These are phyloP conservation scores for Tanozyma kutaoensis DNA, from an alignment of 805 yeast genomes.

Conservation along the genomic window DNA sequence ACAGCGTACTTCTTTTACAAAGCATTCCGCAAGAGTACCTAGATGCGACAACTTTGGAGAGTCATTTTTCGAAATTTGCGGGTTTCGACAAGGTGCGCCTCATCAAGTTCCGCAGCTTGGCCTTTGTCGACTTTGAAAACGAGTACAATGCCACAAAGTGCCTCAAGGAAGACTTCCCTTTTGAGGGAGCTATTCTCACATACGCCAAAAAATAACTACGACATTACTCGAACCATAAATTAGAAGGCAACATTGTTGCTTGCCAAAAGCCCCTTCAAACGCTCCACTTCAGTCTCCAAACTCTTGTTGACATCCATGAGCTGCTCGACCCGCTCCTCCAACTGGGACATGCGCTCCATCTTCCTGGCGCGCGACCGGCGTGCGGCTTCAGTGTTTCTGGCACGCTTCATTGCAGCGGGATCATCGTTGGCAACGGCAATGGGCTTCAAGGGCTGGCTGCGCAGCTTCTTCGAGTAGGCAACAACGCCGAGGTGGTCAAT, in stretches of 20 bases:
- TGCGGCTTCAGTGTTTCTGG: constrained; percentile 96
- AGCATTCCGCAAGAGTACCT: constrained; percentile 29
- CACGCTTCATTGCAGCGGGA: constrained; percentile 73
- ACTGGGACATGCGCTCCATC: constrained; percentile 73
- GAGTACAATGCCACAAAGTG: constrained; percentile 35
- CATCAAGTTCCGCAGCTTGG: constrained; percentile 56
- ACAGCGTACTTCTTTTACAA: constrained; percentile 57
- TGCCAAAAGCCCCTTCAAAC: constrained; percentile 37
- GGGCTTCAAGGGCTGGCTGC: constrained; percentile 60
- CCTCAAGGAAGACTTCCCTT: constrained; percentile 8
- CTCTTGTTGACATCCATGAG: constrained; percentile 44
- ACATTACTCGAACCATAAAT: background rate
- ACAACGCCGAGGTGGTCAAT: constrained; percentile 66
- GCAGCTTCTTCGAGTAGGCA: constrained; percentile 65
- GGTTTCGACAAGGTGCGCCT: constrained; percentile 61
- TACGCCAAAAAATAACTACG: constrained; percentile 18
- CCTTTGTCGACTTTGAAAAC: constrained; percentile 66
- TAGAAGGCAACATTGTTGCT: background rate
- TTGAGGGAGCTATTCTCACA: constrained; percentile 12
- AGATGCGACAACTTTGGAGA: constrained; percentile 12
- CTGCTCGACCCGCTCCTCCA: constrained; percentile 65
- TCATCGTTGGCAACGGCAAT: constrained; percentile 40
- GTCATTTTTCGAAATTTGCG: constrained; percentile 30
- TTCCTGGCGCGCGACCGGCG: constrained; percentile 90
- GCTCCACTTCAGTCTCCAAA: constrained; percentile 49